Evolutionary conservation across 495 filamentous ascomycete genomes (phyloP).

Genomic region (Hypomontagnella submonticulosa): DNA sequence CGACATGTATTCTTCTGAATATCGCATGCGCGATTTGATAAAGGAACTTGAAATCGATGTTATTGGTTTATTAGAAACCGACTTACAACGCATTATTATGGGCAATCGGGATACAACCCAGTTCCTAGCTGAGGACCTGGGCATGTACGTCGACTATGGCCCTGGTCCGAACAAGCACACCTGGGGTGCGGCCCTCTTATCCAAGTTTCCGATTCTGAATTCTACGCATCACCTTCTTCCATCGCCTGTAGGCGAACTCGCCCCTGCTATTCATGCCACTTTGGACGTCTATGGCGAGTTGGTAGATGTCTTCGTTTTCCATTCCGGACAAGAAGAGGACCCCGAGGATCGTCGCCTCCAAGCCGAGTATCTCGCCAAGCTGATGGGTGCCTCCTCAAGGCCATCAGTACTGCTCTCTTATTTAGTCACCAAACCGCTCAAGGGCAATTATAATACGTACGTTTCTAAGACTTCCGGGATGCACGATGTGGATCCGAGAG

Average conservation of each 20-base stretch:
- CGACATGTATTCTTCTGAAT: constrained; percentile 97
- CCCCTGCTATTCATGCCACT: constrained; percentile 95
- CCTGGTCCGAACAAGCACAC: constrained; percentile 99
- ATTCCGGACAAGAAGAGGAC: constrained; percentile 98
- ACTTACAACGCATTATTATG: constrained; percentile 99
- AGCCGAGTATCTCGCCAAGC: constrained; percentile 82
- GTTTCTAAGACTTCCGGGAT: constrained; percentile 88
- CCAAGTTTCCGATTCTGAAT: constrained; percentile 97
- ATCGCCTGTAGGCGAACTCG: constrained; percentile 91
- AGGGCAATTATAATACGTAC: constrained; percentile 98
- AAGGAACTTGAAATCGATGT: constrained; percentile 95
- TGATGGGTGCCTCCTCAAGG: constrained; percentile 86
- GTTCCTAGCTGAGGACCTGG: constrained; percentile 92
- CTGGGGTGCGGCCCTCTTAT: constrained; percentile 92
- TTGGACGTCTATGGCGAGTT: constrained; percentile 90
- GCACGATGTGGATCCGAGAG: constrained; percentile 91
- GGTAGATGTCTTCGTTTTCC: constrained; percentile 97
- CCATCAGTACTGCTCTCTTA: constrained; percentile 91
- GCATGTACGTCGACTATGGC: constrained; percentile 98
- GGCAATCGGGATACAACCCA: constrained; percentile 97
- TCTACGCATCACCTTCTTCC: constrained; percentile 96
- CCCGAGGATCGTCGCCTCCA: constrained; percentile 92
- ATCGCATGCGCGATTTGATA: constrained; percentile 91
- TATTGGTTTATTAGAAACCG: constrained; percentile 90
- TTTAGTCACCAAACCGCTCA: constrained; percentile 85